Evolutionary conservation across 768 basidiomycete genomes (phyloP).

Genomic region (Russula compacta): DNA sequence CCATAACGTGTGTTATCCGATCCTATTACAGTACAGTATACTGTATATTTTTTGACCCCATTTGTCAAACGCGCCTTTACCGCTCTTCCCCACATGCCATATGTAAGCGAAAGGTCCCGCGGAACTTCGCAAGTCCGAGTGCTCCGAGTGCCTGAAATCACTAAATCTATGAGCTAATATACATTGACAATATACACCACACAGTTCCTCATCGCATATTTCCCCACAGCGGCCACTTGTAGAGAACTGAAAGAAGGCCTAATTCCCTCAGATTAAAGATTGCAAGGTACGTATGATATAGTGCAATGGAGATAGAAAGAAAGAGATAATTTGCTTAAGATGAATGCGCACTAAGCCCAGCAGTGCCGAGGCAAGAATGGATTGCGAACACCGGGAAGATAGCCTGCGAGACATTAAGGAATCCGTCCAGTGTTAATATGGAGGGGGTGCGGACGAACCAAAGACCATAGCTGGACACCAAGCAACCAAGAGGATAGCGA

Average conservation of each 20-base stretch:
- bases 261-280: background rate
- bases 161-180: background rate
- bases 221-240: background rate
- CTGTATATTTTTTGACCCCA: background rate
- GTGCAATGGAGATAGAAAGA: background rate
- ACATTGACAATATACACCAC: background rate
- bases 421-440: background rate
- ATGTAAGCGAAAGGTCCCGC: too few species aligned
- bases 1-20: too few species aligned
- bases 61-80: background rate
- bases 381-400: constrained; percentile 15
- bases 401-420: background rate
- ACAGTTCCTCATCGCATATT: background rate
- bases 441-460: constrained; percentile 29
- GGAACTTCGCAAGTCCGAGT: too few species aligned
- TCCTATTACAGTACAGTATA: too few species aligned
- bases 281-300: background rate
- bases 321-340: background rate
- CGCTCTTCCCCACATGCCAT: too few species aligned
- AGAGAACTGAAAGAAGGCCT: background rate
- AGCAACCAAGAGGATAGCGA: constrained; percentile 47
- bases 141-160: too few species aligned
- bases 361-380: background rate
- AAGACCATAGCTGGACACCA: constrained; percentile 55
- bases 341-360: background rate